Base-by-base conservation (phyloP, 169 alveolate species). In the Cryptosporidium parvum region DNA sequence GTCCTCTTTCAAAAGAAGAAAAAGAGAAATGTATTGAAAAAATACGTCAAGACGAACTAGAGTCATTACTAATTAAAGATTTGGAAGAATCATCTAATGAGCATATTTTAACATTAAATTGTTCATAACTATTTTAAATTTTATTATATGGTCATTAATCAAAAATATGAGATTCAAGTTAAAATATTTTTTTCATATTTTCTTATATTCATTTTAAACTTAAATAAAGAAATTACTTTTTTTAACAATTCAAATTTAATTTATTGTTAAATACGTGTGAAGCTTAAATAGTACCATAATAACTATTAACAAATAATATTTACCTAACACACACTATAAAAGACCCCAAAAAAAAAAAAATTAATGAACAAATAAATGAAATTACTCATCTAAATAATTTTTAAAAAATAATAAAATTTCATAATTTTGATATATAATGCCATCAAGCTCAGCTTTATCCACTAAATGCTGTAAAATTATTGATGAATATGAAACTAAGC, bases 391-490 rank as follows among this genome's bases (percentile, higher is more conserved):
- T 2, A 56, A 4, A 21, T 56, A 23, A 56, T 56, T 6, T 21
- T 21, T 21, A n/a, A 56, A 56, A 8, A n/a, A 5, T 56, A 56
- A 1, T 42, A 23, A 7, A 23, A 56, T 56, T 26, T 56, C 12
- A 56, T 12, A 0, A 18, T 37, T 39, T 7, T 56, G 14, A 31
- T 21, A n/a, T 71, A 53, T n/a, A 39, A 56, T 45, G 56, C 29
- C 68, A 58, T 23, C 14, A 8, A 52, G 29, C 8, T 73, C 70
- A 14, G 29, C 70, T 35, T 35, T 73, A 39, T 73, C 86, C 21
- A 73, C 33, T 31, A 73, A 56, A 37, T 73, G 86, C 58, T 53
- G 86, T 21, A 62, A 73, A 53, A 73, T 73, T 53, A 73, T 73
- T 33, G 33, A 33, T 26, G 86, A 73, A 73, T 73, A 73, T 53